Base-by-base conservation (phyloP, 192 early-diverging fungal species). In the Hyaloraphidium curvatum region DNA sequence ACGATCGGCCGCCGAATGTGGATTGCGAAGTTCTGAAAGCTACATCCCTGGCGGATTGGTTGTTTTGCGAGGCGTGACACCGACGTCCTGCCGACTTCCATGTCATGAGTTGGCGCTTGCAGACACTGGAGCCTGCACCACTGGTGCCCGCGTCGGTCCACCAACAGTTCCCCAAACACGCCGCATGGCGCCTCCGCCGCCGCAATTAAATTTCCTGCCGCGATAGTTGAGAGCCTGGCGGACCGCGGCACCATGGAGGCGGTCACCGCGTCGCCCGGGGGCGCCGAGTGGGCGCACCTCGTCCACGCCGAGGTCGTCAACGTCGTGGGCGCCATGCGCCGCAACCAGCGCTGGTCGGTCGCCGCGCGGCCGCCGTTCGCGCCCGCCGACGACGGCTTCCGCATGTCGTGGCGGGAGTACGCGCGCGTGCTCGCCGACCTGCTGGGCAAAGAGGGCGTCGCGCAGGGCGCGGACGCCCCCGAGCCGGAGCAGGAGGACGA, bases 291-390 rank as follows among this genome's bases (percentile, higher is more conserved):
- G 83, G 57, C 64, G 16, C 72, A 82, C 59, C 58, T 87, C 31
- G 61, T 87, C 21, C 74, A 86, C 59, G 64, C 77, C 16, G 85
- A 87, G 62, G 81, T 86, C 50, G 73, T 78, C 41, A 68, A 63
- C 51, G 83, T 89, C 23, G 79, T 77, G 13, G 77, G 67, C 54
- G 78, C 80, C 28, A 84, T 89, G 83, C 69, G 82, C 19, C 81
- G 79, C 61, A 87, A 86, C 65, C 78, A 81, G 41, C 75, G 82
- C 28, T 89, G 84, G 84, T 68, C 73, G 28, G 73, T 73, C 4
- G 70, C 72, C n/a, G n/a, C n/a, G n/a, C n/a, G n/a, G n/a, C n/a
- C n/a, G n/a, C n/a, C n/a, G n/a, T n/a, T 59, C 71, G 69, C 30
- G 69, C 74, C 14, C 70, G 62, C 57, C 65, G 74, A n/a, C 50